These are phyloP conservation scores for Acacia pycnantha DNA, from an alignment of 331 rosid species.

Conservation along the genomic window DNA sequence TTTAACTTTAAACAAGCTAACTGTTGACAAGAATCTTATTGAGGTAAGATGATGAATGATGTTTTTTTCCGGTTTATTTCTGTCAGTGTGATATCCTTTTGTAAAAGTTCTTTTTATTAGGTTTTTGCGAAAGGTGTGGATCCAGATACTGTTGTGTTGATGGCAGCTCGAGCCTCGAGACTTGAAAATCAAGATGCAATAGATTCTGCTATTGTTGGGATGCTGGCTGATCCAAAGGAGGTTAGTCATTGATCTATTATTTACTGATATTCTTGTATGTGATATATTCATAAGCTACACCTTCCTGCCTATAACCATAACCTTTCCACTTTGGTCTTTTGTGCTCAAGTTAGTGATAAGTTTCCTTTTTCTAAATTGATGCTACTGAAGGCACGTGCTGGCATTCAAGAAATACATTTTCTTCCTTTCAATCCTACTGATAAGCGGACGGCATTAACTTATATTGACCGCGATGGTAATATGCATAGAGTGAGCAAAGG, in stretches of 20 bases:
- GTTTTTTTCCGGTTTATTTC: constrained; percentile 19
- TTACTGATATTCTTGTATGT: not conserved
- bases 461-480: constrained; percentile 76
- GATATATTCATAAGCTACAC: not conserved
- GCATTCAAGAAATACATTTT: constrained; percentile 91
- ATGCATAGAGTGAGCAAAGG: constrained; percentile 99
- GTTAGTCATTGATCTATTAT: constrained; percentile 37
- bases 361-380: constrained; percentile 16
- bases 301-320: not conserved
- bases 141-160: constrained; percentile 84
- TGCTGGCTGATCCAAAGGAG: constrained; percentile 99
- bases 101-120: constrained; percentile 39
- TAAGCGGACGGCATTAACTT: constrained; percentile 96
- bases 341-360: constrained; percentile 10
- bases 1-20: constrained; percentile 85
- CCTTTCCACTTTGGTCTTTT: not conserved
- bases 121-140: constrained; percentile 93
- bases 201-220: constrained; percentile 93
- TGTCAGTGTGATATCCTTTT: constrained; percentile 2
- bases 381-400: constrained; percentile 84
- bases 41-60: constrained; percentile 57
- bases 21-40: constrained; percentile 86
- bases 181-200: constrained; percentile 98
- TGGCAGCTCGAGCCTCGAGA: constrained; percentile 98
- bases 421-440: constrained; percentile 99